Conservation (phyloP, 2,329 filamentous ascomycete genomes). For the Colletotrichum abscissum region DNA sequence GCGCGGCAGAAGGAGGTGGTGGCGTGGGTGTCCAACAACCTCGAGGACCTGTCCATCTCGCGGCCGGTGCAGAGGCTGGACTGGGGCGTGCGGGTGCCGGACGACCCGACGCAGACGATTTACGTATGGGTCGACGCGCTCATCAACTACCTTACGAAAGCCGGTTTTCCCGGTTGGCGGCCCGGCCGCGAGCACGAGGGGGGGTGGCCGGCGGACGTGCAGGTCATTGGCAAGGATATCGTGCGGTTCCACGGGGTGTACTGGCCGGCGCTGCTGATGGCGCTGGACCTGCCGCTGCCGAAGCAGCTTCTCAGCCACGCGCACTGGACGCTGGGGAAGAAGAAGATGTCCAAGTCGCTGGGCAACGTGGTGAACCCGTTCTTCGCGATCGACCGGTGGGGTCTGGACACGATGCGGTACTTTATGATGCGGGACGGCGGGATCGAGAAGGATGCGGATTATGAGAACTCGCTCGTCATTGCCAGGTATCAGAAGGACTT, state of each 20-base stretch:
- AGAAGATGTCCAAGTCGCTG: constrained; percentile 96
- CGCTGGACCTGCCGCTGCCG: constrained; percentile 82
- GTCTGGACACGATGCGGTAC: constrained; percentile 87
- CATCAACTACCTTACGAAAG: constrained; percentile 90
- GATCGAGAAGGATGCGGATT: constrained; percentile 82
- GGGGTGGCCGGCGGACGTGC: constrained; percentile 91
- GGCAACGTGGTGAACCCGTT: constrained; percentile 97
- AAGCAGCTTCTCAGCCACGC: constrained; percentile 87
- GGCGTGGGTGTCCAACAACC: constrained; percentile 78
- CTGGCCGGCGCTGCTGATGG: constrained; percentile 97
- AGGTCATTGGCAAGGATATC: constrained; percentile 97
- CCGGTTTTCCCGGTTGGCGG: constrained; percentile 83
- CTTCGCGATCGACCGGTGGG: constrained; percentile 89
- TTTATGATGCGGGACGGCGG: constrained; percentile 87
- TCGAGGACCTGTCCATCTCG: constrained; percentile 91
- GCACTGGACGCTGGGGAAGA: constrained; percentile 92
- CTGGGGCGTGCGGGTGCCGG: constrained; percentile 92
- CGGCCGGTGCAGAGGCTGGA: constrained; percentile 79
- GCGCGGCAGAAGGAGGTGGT: constrained; percentile 83
- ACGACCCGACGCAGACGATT: constrained; percentile 87
- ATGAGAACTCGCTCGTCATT: constrained; percentile 82
- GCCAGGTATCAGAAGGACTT: constrained; percentile 83
- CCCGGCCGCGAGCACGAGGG: constrained; percentile 70
- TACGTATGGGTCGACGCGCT: constrained; percentile 99
- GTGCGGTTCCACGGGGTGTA: constrained; percentile 96